Conservation (phyloP, 2,329 filamentous ascomycete species). For the Aspergillus sp. region DNA sequence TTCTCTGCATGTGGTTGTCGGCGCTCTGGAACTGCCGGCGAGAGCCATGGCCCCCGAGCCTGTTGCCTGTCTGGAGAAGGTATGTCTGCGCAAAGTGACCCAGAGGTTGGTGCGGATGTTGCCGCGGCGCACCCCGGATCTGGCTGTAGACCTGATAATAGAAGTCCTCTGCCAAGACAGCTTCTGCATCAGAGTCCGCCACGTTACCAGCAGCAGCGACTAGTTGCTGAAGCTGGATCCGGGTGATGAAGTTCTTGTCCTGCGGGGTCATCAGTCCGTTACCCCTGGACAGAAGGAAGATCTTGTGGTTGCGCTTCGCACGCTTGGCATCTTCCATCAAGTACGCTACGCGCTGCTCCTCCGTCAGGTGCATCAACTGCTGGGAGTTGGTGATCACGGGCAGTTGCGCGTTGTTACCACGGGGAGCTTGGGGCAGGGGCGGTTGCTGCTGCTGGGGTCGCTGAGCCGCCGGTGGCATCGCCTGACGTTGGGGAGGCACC, state of each 20-base stretch:
- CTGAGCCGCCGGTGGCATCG: constrained; percentile 37
- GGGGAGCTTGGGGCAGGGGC: constrained; percentile 36
- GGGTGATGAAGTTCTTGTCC: constrained; percentile 98
- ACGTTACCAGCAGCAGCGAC: constrained; percentile 89
- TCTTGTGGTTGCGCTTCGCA: constrained; percentile 97
- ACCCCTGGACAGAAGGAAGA: constrained; percentile 86
- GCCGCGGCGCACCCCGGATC: constrained; percentile 84
- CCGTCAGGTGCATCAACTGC: constrained; percentile 74
- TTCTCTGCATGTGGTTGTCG: constrained; percentile 96
- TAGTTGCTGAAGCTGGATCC: constrained; percentile 94
- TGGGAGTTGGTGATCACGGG: constrained; percentile 68
- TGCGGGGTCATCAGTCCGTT: constrained; percentile 99
- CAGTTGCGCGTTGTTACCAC: constrained; percentile 40
- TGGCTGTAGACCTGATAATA: constrained; percentile 98
- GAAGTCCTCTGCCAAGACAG: constrained; percentile 86
- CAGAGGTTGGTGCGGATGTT: constrained; percentile 88
- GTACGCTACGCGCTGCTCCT: constrained; percentile 81
- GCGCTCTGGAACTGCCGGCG: constrained; percentile 77
- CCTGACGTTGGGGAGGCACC: constrained; percentile 42
- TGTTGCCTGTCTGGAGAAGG: constrained; percentile 87
- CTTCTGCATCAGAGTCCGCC: constrained; percentile 76
- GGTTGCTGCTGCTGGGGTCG: constrained; percentile 39
- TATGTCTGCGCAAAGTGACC: constrained; percentile 98
- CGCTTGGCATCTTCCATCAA: constrained; percentile 90
- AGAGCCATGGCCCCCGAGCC: constrained; percentile 66